Percentiles rank a stretch among this genome's conserved stretches.
Evolutionary conservation across 345 rosid species (phyloP).

Genomic region (Hypericum androsaemum): DNA sequence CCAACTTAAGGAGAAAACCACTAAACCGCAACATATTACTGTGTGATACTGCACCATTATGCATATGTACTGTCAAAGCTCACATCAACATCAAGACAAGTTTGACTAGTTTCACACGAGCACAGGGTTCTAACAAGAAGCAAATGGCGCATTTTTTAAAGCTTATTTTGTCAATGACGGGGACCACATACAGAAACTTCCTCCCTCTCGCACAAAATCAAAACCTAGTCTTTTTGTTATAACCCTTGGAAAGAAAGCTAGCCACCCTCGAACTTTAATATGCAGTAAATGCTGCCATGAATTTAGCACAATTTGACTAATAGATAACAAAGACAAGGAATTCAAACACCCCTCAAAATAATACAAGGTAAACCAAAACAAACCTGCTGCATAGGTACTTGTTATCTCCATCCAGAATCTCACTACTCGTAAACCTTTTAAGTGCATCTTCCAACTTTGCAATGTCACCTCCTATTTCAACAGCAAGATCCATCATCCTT

Average conservation of each 20-base stretch:
- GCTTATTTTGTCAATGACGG: no score
- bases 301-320: no score
- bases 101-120: background rate
- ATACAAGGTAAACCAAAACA: background rate
- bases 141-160: background rate
- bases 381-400: constrained; percentile 89
- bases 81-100: no score
- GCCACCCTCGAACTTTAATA: no score
- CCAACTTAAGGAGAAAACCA: background rate
- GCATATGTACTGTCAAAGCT: background rate
- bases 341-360: background rate
- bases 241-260: no score
- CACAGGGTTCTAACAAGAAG: background rate
- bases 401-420: constrained; percentile 93
- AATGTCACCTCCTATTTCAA: constrained; percentile 89
- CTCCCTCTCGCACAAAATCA: no score
- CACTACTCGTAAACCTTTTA: constrained; percentile 63
- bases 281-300: no score
- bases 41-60: background rate
- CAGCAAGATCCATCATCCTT: constrained; percentile 96
- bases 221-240: no score
- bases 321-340: background rate
- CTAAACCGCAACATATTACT: background rate
- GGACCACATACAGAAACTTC: no score
- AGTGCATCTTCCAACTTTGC: constrained; percentile 89